Conservation (phyloP, 2,329 filamentous ascomycete genomes). For the Claviceps paspali region DNA sequence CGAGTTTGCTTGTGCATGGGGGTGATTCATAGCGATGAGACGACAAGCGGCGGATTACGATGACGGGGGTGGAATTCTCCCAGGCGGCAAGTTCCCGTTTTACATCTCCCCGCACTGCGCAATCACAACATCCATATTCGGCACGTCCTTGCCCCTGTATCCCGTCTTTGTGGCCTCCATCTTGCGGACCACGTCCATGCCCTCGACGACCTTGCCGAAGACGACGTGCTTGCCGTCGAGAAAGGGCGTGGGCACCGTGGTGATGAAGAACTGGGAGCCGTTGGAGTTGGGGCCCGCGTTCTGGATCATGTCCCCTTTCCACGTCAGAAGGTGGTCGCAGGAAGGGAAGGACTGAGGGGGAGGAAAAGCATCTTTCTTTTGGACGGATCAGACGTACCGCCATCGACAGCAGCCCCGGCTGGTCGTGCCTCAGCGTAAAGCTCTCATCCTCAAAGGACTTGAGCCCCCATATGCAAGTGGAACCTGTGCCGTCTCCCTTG, state of each 20-base stretch:
- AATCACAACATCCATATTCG: conserved; percentile 71
- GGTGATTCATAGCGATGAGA: no score
- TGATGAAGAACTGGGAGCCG: conserved; percentile 96
- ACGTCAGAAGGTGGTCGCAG: neutral
- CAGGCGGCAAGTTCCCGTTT: no score
- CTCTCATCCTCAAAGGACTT: conserved; percentile 84
- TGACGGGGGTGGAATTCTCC: no score
- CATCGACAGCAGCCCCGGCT: conserved; percentile 77
- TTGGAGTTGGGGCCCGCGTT: conserved; percentile 89
- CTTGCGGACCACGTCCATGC: conserved; percentile 82
- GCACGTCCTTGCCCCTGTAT: conserved; percentile 57
- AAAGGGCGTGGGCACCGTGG: conserved; percentile 72
- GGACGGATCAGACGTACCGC: conserved; percentile 69
- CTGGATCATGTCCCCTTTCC: conserved; percentile 33
- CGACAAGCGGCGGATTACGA: no score
- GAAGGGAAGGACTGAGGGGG: no score
- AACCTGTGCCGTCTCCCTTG: conserved; percentile 83
- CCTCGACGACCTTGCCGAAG: conserved; percentile 79
- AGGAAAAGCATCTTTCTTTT: no score
- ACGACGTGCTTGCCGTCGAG: conserved; percentile 90
- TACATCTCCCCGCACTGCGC: conserved; percentile 90
- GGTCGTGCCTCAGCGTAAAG: conserved; percentile 64
- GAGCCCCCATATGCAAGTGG: conserved; percentile 73
- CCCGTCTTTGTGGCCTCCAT: conserved; percentile 83
- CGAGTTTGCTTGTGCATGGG: no score